phyloP scores from a whole-genome alignment of 768 basidiomycete genomes.

The Sporobolomyces roseus region DNA sequence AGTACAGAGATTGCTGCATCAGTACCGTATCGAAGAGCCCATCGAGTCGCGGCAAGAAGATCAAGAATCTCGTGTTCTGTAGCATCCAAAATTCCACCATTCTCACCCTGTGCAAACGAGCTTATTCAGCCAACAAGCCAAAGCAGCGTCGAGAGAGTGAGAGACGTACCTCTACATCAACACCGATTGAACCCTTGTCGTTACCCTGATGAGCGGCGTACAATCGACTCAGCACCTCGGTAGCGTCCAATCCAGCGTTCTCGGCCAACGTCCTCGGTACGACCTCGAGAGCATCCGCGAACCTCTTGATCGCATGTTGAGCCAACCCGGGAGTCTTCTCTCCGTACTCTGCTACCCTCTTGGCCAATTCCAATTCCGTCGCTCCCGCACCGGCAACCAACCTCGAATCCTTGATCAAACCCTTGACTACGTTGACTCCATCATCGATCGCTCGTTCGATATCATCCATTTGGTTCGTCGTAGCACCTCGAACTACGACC shows the following conservation, averaged over 20 bases:
- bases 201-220: slow-evolving; percentile 76
- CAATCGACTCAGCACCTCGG: slow-evolving; percentile 80
- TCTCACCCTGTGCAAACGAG: slow-evolving; percentile 57
- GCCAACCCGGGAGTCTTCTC: slow-evolving; percentile 80
- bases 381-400: slow-evolving; percentile 93
- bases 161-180: slow-evolving; percentile 72
- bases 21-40: slow-evolving; percentile 85
- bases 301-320: slow-evolving; percentile 89
- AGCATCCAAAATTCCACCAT: slow-evolving; percentile 65
- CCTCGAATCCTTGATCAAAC: slow-evolving; percentile 79
- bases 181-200: slow-evolving; percentile 71
- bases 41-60: slow-evolving; percentile 80
- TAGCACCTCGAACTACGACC: slow-evolving; percentile 91
- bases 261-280: slow-evolving; percentile 88
- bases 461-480: slow-evolving; percentile 88
- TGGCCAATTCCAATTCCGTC: slow-evolving; percentile 85
- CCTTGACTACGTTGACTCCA: slow-evolving; percentile 92
- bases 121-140: neutral
- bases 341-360: slow-evolving; percentile 77
- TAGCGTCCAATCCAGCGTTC: slow-evolving; percentile 85
- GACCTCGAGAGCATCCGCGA: slow-evolving; percentile 83
- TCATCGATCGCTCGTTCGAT: slow-evolving; percentile 95
- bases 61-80: slow-evolving; percentile 64
- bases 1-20: slow-evolving; percentile 87
- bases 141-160: neutral